Conservation (phyloP, 192 early-diverging fungal species). For the Spizellomyces punctatus region DNA sequence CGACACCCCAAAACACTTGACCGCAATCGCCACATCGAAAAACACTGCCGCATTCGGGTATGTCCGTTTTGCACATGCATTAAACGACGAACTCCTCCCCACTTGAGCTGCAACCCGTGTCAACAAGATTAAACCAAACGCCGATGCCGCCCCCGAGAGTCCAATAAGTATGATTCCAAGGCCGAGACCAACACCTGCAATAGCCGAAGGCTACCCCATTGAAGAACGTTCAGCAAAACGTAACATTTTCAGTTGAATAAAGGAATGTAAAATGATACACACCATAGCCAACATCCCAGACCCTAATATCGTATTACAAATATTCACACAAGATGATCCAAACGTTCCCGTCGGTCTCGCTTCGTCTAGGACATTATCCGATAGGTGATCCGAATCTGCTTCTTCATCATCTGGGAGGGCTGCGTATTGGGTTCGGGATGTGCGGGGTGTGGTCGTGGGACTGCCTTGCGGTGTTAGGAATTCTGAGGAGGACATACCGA, state of each 20-base stretch:
- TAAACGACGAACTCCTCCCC: conserved; percentile 85
- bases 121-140: conserved; percentile 85
- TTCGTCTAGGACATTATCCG: no score
- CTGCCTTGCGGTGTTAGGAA: no score
- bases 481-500: no score
- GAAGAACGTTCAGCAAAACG: not conserved
- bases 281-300: conserved; percentile 98
- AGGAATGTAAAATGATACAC: conserved; percentile 11
- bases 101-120: conserved; percentile 75
- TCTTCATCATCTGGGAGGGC: no score
- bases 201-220: conserved; percentile 80
- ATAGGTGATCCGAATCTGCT: no score
- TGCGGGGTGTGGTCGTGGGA: no score
- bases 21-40: conserved; percentile 95
- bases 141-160: conserved; percentile 73
- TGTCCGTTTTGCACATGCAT: conserved; percentile 86
- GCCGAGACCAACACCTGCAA: conserved; percentile 81
- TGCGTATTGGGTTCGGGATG: no score
- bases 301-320: conserved; percentile 96
- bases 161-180: conserved; percentile 81
- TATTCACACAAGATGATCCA: conserved; percentile 73
- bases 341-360: conserved; percentile 58
- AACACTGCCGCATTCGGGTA: conserved; percentile 85
- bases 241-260: no score
- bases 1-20: conserved; percentile 98